These are phyloP conservation scores for Podaxis pistillaris DNA, from an alignment of 768 basidiomycete species.

Conservation along the genomic window DNA sequence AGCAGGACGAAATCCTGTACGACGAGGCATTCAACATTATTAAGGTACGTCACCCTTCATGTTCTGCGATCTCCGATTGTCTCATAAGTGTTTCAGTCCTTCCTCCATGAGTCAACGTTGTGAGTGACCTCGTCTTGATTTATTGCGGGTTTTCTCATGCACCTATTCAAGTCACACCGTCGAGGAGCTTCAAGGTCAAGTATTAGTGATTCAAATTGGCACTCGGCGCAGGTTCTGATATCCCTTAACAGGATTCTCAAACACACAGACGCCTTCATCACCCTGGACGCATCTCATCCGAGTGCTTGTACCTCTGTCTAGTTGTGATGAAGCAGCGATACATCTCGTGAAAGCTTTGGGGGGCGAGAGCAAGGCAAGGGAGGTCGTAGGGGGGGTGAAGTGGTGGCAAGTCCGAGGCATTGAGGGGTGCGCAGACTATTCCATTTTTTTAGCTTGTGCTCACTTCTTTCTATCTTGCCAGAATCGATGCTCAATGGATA, in stretches of 20 bases:
- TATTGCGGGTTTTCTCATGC: neutral
- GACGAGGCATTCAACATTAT: conserved; percentile 76
- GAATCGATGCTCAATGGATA: conserved; percentile 88
- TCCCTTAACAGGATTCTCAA: conserved; percentile 55
- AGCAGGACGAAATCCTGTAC: conserved; percentile 76
- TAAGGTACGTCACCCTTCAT: conserved; percentile 46
- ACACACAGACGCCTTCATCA: conserved; percentile 80
- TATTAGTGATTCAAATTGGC: neutral
- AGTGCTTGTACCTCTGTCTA: conserved; percentile 68
- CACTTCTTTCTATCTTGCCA: conserved; percentile 28
- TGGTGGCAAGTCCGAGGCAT: conserved; percentile 98
- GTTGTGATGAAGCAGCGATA: conserved; percentile 72
- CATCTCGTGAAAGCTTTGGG: conserved; percentile 78
- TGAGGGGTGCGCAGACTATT: conserved; percentile 52
- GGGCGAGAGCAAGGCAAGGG: conserved; percentile 71
- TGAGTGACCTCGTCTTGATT: conserved; percentile 33
- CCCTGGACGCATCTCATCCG: conserved; percentile 79
- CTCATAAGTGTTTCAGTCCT: conserved; percentile 44
- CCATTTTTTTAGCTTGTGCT: neutral
- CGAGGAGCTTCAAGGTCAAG: conserved; percentile 69
- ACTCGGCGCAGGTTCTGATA: neutral
- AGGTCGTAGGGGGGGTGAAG: conserved; percentile 82
- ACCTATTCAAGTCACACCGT: conserved; percentile 63
- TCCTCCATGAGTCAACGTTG: conserved; percentile 70
- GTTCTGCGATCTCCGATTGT: neutral